Evolutionary conservation across 2,329 filamentous ascomycete genomes (phyloP), one percentile per base, ranked within the genome.

Genomic region (Exophiala spinifera): DNA sequence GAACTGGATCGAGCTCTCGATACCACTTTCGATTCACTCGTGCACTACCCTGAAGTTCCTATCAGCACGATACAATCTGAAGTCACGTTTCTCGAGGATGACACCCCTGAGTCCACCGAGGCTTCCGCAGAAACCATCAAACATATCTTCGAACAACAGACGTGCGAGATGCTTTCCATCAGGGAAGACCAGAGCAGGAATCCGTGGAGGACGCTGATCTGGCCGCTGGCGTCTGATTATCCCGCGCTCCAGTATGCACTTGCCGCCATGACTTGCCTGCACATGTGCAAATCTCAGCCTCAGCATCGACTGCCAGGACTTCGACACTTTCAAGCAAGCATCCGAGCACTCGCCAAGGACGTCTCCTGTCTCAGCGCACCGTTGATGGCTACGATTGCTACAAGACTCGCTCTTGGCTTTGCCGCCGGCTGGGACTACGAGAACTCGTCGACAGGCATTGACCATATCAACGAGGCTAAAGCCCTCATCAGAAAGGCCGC

Each of bases 161-260:
- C 45, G 11, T 58, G 52, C 43, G 44, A 17, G 7, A 42, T 56
- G 21, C 43, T 58, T 11, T 55, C 56, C 6, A 55, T 58, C 43
- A 58, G 56, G 25, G 56, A 58, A 15, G 56, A 56, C 33, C 52
- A 52, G 14, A 46, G 49, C 19, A 40, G 28, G 15, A 55, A 55
- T 47, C 56, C 56, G 37, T 58, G 56, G 56, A 21, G 39, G 39
- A 49, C 45, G 3, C 31, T 48, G 14, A 43, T 58, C 20, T 58
- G 51, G 53, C 56, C 56, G 20, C n/a, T 58, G 15, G 56, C 56
- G 7, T 11, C 11, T n/a, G 37, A 23, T 8, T 52, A 39, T 40
- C 43, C 52, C 8, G 47, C 52, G 34, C 49, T 58, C 11, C 55
- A 51, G 25, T 45, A 58, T 19, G 56, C 56, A 15, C 47, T 58